A percentile compares a stretch with the other conserved stretches of the same genome.
phyloP scores from a whole-genome alignment of 441 rosid genomes.

The Flueggea neowawraea region DNA sequence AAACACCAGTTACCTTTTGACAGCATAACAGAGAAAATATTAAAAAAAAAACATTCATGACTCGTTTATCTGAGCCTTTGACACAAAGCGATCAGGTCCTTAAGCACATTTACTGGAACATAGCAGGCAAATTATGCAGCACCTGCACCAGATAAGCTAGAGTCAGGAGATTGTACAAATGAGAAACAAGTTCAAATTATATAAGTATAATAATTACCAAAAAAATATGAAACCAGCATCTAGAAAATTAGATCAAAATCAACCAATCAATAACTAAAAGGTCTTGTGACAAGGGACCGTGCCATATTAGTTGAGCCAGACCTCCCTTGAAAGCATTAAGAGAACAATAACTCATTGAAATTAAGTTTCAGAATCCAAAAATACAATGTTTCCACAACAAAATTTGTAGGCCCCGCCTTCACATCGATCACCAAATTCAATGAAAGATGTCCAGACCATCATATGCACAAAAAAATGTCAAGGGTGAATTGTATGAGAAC shows the following conservation, averaged over 20 bases:
- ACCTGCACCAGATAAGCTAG: slow-evolving; percentile 75
- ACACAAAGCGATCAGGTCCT: slow-evolving; percentile 31
- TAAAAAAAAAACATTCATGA: slow-evolving; percentile 11
- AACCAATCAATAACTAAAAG: too few relatives aligned
- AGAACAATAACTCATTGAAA: too few relatives aligned
- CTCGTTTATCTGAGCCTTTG: slow-evolving; percentile 29
- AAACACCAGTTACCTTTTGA: slow-evolving; percentile 16
- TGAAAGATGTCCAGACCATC: not conserved
- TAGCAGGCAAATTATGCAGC: slow-evolving; percentile 52
- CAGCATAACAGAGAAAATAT: not conserved
- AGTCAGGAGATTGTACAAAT: slow-evolving; percentile 39
- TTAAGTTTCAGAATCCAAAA: too few relatives aligned
- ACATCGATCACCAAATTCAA: not conserved
- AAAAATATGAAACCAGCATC: too few relatives aligned
- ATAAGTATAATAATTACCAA: not conserved
- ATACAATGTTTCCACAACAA: too few relatives aligned
- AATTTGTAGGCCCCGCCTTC: too few relatives aligned
- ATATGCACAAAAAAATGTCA: not conserved
- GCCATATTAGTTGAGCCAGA: too few relatives aligned
- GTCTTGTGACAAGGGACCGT: too few relatives aligned
- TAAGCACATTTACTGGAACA: slow-evolving; percentile 52
- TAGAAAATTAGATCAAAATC: too few relatives aligned
- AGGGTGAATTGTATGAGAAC: slow-evolving; percentile 3
- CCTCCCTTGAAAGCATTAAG: too few relatives aligned
- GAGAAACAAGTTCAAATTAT: not conserved